Conservation (phyloP, 2,329 filamentous ascomycete species). For the Sporothrix globosa region DNA sequence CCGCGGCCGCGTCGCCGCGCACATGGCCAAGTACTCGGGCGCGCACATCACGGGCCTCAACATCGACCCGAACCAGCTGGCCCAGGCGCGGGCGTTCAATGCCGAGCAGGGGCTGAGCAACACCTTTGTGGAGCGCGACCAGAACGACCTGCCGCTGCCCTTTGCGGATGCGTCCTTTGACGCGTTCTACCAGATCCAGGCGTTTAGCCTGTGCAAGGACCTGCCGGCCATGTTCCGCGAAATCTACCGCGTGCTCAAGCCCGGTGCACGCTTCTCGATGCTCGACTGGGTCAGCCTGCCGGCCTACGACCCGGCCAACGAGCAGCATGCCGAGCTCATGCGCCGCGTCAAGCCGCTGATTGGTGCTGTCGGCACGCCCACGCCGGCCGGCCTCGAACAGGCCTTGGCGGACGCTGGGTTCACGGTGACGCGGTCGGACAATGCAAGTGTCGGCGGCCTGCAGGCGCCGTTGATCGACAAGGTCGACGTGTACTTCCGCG, state of each 20-base stretch:
- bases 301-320: conserved; percentile 52
- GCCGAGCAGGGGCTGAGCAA: conserved; percentile 49
- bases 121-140: conserved; percentile 55
- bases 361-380: conserved; percentile 58
- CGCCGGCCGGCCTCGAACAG: conserved; percentile 51
- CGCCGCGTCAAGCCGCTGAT: conserved; percentile 59
- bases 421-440: conserved; percentile 52
- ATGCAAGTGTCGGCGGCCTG: conserved; percentile 55
- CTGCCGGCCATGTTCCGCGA: conserved; percentile 52
- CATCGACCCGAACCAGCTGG: conserved; percentile 58
- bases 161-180: conserved; percentile 55
- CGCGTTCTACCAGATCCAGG: conserved; percentile 62
- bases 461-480: conserved; percentile 59
- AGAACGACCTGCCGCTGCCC: conserved; percentile 56
- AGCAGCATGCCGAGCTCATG: conserved; percentile 56
- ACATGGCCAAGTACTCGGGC: conserved; percentile 55
- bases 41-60: conserved; percentile 56
- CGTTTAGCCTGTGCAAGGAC: conserved; percentile 57
- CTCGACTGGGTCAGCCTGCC: conserved; percentile 59
- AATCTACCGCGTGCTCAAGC: conserved; percentile 54
- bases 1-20: conserved; percentile 56
- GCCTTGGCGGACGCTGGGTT: conserved; percentile 54
- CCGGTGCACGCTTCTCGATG: conserved; percentile 54
- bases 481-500: conserved; percentile 58
- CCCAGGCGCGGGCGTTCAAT: conserved; percentile 52